These are phyloP conservation scores for Mycena capillaripes DNA, from an alignment of 768 basidiomycete genomes.

Conservation along the genomic window DNA sequence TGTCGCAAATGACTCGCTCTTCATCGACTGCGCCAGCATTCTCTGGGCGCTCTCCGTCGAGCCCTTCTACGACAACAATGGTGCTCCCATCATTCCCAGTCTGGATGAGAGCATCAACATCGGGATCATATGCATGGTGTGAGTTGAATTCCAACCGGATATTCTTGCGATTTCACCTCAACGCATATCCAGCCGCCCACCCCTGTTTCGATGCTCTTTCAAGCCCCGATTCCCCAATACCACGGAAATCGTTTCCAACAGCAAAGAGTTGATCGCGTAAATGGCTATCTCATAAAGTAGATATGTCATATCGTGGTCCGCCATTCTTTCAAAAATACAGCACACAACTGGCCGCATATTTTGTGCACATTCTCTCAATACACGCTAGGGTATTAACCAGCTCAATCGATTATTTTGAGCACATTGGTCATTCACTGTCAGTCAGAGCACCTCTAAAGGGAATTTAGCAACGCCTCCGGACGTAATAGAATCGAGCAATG, in stretches of 20 bases:
- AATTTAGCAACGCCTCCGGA: too few species aligned
- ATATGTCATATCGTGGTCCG: too few species aligned
- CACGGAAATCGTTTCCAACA: conserved; percentile 2
- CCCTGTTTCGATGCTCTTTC: neutral
- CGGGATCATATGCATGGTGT: conserved; percentile 11
- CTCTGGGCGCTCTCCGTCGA: conserved; percentile 32
- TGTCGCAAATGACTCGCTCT: conserved; percentile 32
- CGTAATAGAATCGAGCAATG: too few species aligned
- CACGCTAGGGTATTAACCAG: too few species aligned
- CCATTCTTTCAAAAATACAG: too few species aligned
- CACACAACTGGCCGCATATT: too few species aligned
- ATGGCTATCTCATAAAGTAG: neutral
- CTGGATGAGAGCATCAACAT: conserved; percentile 17
- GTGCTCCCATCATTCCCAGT: neutral
- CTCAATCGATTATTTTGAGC: too few species aligned
- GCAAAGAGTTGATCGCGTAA: conserved; percentile 17
- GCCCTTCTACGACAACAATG: conserved; percentile 18
- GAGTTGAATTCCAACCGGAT: neutral
- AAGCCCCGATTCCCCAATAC: neutral
- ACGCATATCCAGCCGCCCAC: conserved; percentile 1
- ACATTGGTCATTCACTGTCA: too few species aligned
- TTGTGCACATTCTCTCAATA: too few species aligned
- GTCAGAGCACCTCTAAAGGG: too few species aligned
- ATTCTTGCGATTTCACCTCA: neutral
- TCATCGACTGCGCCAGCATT: conserved; percentile 32